These are phyloP conservation scores for Fusarium sp. DNA, from an alignment of 2,329 filamentous ascomycete species.

Conservation along the genomic window DNA sequence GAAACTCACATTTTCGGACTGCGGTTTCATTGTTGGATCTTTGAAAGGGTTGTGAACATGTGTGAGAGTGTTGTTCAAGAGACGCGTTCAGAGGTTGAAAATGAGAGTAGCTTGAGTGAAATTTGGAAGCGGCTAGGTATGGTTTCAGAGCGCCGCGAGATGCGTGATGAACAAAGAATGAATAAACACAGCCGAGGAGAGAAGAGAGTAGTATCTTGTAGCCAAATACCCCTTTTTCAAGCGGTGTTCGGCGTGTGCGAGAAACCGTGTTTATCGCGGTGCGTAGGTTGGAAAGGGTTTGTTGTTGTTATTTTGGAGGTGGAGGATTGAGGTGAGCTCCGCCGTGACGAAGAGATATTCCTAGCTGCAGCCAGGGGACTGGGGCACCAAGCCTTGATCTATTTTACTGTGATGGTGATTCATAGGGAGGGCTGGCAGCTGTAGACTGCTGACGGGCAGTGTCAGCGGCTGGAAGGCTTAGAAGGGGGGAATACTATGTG, in stretches of 20 bases:
- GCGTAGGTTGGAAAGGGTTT: constrained; percentile 1
- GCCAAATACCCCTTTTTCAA: background rate
- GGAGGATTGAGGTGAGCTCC: background rate
- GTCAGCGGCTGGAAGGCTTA: constrained; percentile 9
- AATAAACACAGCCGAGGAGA: background rate
- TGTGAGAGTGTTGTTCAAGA: background rate
- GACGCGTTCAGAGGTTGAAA: background rate
- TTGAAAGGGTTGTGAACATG: background rate
- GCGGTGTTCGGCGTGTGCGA: constrained; percentile 6
- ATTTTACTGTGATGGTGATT: background rate
- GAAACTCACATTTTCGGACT: constrained; percentile 21
- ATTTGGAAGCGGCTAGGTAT: background rate
- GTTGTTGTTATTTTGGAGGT: background rate
- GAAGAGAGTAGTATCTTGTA: background rate
- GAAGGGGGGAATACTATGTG: background rate
- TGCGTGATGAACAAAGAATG: background rate
- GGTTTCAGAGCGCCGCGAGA: background rate
- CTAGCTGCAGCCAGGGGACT: background rate
- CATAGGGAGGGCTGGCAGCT: constrained; percentile 12
- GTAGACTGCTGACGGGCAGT: constrained; percentile 19
- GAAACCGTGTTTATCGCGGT: constrained; percentile 13
- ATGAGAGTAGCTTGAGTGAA: background rate
- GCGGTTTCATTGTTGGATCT: constrained; percentile 26
- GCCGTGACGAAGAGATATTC: background rate
- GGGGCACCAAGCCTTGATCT: constrained; percentile 4